A percentile compares a stretch with the other conserved stretches of the same genome.
Evolutionary conservation across 306 rosid species (phyloP).

Genomic region (Lotus japonicus): DNA sequence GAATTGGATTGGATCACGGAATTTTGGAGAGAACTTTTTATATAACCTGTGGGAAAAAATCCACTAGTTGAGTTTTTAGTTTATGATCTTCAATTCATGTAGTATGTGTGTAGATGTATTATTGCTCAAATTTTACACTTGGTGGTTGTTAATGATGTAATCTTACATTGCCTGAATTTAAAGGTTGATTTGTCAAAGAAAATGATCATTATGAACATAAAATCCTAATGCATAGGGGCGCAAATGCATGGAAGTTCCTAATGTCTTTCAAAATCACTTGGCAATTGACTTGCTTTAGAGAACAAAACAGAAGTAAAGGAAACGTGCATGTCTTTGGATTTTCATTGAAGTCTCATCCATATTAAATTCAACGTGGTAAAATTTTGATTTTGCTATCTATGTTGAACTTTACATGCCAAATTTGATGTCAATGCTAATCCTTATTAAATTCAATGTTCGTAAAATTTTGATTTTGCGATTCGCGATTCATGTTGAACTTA

Average conservation of each 20-base stretch:
- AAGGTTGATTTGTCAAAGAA: background rate
- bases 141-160: background rate
- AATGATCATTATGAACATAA: background rate
- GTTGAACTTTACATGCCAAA: too few relatives aligned
- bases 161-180: background rate
- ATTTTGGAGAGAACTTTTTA: conserved; percentile 19
- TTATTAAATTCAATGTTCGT: too few relatives aligned
- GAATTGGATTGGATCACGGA: conserved; percentile 31
- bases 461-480: too few relatives aligned
- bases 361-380: too few relatives aligned
- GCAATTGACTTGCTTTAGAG: background rate
- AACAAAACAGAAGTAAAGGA: background rate
- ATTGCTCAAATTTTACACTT: background rate
- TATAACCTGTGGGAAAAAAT: conserved; percentile 24
- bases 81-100: conserved; percentile 7
- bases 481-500: too few relatives aligned
- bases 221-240: background rate
- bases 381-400: too few relatives aligned
- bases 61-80: conserved; percentile 31
- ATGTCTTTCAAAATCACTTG: background rate
- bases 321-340: too few relatives aligned
- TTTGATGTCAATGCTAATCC: too few relatives aligned
- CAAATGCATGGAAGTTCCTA: background rate
- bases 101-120: conserved; percentile 16
- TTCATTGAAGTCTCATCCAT: too few relatives aligned